A percentile compares a stretch with the other conserved stretches of the same genome.
Evolutionary conservation across 2,329 filamentous ascomycete species (phyloP).

Genomic region (Diaporthe citrichinensis): DNA sequence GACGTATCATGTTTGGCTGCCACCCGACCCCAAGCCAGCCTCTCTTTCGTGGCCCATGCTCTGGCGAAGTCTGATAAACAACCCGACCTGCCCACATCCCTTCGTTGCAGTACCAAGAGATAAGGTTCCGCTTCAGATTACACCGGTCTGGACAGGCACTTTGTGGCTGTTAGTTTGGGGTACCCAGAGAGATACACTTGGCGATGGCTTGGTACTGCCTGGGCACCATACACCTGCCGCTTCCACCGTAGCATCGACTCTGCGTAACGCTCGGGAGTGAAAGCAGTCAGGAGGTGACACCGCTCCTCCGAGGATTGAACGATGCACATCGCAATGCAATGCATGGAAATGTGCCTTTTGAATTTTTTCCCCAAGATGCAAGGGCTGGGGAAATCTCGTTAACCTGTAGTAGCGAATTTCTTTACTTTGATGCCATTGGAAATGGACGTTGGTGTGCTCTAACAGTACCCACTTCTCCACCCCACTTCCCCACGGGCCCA

Average conservation of each 20-base stretch:
- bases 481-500: background rate
- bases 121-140: background rate
- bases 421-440: background rate
- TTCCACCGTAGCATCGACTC: background rate
- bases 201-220: slow-evolving; percentile 14
- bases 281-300: background rate
- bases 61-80: background rate
- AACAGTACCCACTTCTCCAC: background rate
- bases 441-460: background rate
- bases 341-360: too few species aligned
- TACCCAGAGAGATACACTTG: background rate
- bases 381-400: background rate
- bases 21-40: background rate
- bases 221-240: slow-evolving; percentile 11
- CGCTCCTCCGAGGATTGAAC: background rate
- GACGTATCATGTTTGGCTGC: background rate
- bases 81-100: background rate
- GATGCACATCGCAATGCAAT: too few species aligned
- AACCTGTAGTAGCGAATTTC: too few species aligned
- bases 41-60: too few species aligned
- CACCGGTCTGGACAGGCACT: background rate
- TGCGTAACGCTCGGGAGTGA: background rate
- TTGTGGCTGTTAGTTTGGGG: background rate
- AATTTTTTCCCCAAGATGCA: background rate
- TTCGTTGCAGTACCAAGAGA: slow-evolving; percentile 20